Conservation (phyloP, 2,329 filamentous ascomycete species). For the Botrytis aclada region DNA sequence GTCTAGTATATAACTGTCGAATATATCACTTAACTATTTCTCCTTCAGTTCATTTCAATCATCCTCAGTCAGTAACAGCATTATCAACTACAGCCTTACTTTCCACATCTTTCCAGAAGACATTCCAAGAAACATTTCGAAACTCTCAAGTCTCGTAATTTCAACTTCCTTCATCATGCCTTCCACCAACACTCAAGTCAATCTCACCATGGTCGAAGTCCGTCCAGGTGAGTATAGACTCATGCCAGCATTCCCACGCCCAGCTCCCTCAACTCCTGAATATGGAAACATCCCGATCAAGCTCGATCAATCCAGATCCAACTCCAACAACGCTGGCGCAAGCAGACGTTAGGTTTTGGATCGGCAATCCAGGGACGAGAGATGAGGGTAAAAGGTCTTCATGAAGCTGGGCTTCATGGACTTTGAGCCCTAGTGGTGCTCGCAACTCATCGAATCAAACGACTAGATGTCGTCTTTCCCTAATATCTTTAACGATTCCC, state of each 20-base stretch:
- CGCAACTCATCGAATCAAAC: not conserved
- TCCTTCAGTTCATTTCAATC: not conserved
- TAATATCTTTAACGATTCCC: not conserved
- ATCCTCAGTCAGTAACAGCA: not conserved
- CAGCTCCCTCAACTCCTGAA: not conserved
- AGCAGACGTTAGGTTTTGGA: not conserved
- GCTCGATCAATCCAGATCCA: not conserved
- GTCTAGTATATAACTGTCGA: not conserved
- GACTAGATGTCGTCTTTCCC: not conserved
- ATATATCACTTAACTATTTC: not conserved
- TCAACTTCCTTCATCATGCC: not conserved
- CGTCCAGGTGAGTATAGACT: not conserved
- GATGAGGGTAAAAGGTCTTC: too few relatives aligned
- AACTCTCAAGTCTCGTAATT: not conserved
- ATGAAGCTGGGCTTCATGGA: not conserved
- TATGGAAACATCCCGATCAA: not conserved
- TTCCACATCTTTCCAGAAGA: not conserved
- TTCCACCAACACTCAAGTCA: not conserved
- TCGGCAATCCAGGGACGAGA: too few relatives aligned
- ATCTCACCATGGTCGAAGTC: not conserved
- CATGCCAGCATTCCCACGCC: not conserved
- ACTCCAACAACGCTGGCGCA: not conserved
- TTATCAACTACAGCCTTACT: not conserved
- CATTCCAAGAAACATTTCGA: not conserved
- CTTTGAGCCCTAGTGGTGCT: not conserved